Evolutionary conservation across 2,329 filamentous ascomycete genomes (phyloP).

Genomic region (Sporothrix dimorphospora): DNA sequence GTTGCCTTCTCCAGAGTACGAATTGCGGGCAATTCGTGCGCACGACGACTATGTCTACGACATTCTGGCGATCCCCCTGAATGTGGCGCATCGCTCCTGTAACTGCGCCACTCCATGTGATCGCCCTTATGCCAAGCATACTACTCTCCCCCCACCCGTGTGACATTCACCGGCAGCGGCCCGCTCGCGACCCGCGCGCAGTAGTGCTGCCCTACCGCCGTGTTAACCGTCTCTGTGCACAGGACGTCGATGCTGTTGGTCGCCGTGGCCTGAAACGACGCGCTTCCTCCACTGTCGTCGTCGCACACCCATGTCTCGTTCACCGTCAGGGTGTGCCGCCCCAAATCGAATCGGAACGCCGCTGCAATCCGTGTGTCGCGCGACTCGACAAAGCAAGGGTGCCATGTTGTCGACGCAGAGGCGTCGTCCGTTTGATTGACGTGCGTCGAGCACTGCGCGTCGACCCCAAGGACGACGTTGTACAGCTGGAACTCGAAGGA

Average conservation of each 20-base stretch:
- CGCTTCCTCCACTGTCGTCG: constrained; percentile 13
- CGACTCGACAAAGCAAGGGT: constrained; percentile 34
- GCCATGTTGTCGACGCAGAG: constrained; percentile 24
- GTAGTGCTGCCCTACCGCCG: constrained; percentile 13
- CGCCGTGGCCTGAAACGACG: constrained; percentile 1
- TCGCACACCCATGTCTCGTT: constrained; percentile 35
- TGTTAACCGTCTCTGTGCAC: constrained; percentile 7
- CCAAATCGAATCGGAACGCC: constrained; percentile 30
- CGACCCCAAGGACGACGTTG: constrained; percentile 30
- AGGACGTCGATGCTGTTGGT: constrained; percentile 25
- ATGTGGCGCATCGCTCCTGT: too few species aligned
- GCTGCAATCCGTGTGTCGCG: constrained; percentile 30
- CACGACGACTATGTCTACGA: too few species aligned
- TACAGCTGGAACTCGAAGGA: constrained; percentile 31
- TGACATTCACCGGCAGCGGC: constrained; percentile 18
- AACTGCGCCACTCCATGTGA: too few species aligned
- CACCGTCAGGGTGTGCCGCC: constrained; percentile 27
- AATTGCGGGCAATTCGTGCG: too few species aligned
- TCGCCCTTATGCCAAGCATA: too few species aligned
- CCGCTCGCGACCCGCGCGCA: constrained; percentile 10
- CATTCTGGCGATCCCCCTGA: too few species aligned
- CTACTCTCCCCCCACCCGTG: too few species aligned
- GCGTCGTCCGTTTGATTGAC: neutral
- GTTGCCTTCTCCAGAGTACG: too few species aligned
- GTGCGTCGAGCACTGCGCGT: constrained; percentile 31